Evolutionary conservation across 176 grass and related monocot species (phyloP).

Genomic region (Alopecurus myosuroides): DNA sequence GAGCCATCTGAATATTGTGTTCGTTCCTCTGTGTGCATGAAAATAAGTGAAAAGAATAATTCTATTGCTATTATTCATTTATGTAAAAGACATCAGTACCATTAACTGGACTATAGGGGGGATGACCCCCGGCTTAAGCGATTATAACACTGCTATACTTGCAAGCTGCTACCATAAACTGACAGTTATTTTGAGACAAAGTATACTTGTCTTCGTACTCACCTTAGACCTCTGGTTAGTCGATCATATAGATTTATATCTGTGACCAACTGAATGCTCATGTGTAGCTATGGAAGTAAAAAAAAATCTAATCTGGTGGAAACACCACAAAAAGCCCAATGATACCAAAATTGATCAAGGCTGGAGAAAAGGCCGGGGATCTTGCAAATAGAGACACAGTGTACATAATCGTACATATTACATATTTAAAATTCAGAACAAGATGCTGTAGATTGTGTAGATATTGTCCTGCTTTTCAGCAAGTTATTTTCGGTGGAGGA

Average conservation of each 20-base stretch:
- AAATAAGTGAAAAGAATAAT: not conserved
- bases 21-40: not conserved
- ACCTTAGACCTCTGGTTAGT: not conserved
- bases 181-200: not conserved
- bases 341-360: not conserved
- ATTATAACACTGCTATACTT: not conserved
- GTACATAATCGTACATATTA: not conserved
- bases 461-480: not conserved
- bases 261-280: not conserved
- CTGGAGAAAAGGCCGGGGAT: too few relatives aligned
- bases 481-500: not conserved
- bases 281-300: not conserved
- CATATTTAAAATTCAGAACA: not conserved
- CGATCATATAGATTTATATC: not conserved
- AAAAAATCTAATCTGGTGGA: not conserved
- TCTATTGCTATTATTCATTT: not conserved
- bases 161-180: not conserved
- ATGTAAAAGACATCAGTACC: not conserved
- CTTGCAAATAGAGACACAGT: not conserved
- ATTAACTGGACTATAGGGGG: too few relatives aligned
- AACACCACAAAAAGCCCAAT: not conserved
- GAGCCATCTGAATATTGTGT: not conserved
- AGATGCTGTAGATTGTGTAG: not conserved
- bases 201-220: not conserved
- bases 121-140: not conserved